These are phyloP conservation scores for Neurospora sp. DNA, from an alignment of 495 filamentous ascomycete genomes.

Conservation along the genomic window DNA sequence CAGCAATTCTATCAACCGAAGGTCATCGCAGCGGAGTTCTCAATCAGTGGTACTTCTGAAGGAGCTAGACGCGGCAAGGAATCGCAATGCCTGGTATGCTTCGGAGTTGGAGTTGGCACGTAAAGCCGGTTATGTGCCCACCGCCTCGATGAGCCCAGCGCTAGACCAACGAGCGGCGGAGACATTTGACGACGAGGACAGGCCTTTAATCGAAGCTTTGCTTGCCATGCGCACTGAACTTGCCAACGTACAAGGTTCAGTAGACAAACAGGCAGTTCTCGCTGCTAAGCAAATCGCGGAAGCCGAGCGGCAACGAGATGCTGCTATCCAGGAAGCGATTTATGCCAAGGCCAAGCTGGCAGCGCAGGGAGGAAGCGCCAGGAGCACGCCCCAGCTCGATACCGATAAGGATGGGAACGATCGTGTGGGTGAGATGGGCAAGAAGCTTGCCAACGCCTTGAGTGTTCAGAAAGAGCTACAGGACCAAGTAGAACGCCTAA, in stretches of 20 bases:
- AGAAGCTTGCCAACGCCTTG: slow-evolving; percentile 72
- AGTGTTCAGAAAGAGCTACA: slow-evolving; percentile 68
- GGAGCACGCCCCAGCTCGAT: slow-evolving; percentile 62
- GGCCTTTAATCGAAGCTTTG: slow-evolving; percentile 85
- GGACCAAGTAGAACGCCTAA: slow-evolving; percentile 54
- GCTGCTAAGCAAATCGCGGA: slow-evolving; percentile 87
- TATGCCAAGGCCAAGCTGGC: slow-evolving; percentile 92
- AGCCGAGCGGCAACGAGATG: slow-evolving; percentile 85
- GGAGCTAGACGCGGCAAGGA: slow-evolving; percentile 73
- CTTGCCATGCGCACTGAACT: slow-evolving; percentile 82
- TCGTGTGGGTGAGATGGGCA: slow-evolving; percentile 64
- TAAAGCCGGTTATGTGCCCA: slow-evolving; percentile 76
- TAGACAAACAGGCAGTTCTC: slow-evolving; percentile 73
- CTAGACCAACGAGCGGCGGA: slow-evolving; percentile 69
- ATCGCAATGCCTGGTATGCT: slow-evolving; percentile 91
- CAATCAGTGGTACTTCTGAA: slow-evolving; percentile 57
- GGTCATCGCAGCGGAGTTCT: slow-evolving; percentile 43
- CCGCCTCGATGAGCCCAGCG: slow-evolving; percentile 56
- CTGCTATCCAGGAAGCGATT: slow-evolving; percentile 81
- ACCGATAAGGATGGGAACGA: slow-evolving; percentile 52
- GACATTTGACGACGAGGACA: slow-evolving; percentile 78
- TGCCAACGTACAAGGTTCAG: slow-evolving; percentile 69
- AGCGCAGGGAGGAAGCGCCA: slow-evolving; percentile 62
- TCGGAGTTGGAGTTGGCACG: slow-evolving; percentile 85
- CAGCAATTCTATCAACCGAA: slow-evolving; percentile 39